Evolutionary conservation across 2,329 filamentous ascomycete genomes (phyloP).

Genomic region (Apiospora marii): DNA sequence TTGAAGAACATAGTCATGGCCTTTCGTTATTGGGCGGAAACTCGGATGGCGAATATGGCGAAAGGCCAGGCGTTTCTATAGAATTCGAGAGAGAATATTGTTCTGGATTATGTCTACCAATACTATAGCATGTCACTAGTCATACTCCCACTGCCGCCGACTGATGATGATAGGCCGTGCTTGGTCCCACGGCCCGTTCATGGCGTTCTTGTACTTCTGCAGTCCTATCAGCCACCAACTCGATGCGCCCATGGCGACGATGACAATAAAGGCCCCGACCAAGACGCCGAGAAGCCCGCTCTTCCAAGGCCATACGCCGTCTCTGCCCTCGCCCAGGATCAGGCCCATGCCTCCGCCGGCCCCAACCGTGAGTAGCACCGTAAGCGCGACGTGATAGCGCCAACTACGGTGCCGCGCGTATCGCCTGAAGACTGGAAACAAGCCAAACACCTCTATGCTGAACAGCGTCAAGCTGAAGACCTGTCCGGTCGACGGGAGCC

Average conservation of each 20-base stretch:
- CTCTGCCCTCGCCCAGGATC: slow-evolving; percentile 56
- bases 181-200: slow-evolving; percentile 97
- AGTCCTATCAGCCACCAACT: slow-evolving; percentile 98
- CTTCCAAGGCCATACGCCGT: slow-evolving; percentile 58
- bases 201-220: slow-evolving; percentile 99
- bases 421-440: slow-evolving; percentile 96
- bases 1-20: not conserved
- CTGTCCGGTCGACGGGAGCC: slow-evolving; percentile 87
- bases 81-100: not conserved
- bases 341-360: slow-evolving; percentile 81
- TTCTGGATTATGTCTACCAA: not conserved
- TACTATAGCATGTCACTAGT: slow-evolving; percentile 31
- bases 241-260: slow-evolving; percentile 86
- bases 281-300: slow-evolving; percentile 74
- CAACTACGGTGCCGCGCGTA: slow-evolving; percentile 85
- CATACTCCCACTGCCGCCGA: slow-evolving; percentile 62
- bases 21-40: not conserved
- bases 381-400: slow-evolving; percentile 80
- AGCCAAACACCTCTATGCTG: slow-evolving; percentile 94
- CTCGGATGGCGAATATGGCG: not conserved
- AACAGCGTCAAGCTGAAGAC: slow-evolving; percentile 96
- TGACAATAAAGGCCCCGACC: slow-evolving; percentile 76
- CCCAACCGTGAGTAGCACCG: slow-evolving; percentile 76
- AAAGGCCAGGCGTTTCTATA: not conserved
- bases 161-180: slow-evolving; percentile 86